Percentiles rank a stretch among this genome's conserved stretches.
phyloP scores from a whole-genome alignment of 352 stramenopile genomes.

The Globisporangium viniferum region DNA sequence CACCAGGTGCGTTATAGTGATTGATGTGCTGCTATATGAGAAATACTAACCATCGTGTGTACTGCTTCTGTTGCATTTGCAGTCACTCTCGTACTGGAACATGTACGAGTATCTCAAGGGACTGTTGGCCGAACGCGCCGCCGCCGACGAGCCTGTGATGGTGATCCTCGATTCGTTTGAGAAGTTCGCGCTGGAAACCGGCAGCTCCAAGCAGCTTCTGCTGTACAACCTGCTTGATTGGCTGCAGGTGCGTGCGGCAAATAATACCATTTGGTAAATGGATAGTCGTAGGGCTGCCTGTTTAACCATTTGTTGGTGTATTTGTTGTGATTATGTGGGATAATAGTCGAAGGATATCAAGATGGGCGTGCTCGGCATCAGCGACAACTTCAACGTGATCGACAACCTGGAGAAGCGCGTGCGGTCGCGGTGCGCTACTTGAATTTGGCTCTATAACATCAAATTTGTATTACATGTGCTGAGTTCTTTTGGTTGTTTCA shows the following conservation, averaged over 20 bases:
- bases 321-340: neutral
- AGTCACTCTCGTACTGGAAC: conserved; percentile 72
- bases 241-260: conserved; percentile 41
- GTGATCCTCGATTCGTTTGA: conserved; percentile 75
- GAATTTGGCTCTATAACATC: neutral
- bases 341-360: conserved; percentile 67
- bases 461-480: too few species aligned
- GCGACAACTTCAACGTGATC: conserved; percentile 77
- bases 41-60: neutral
- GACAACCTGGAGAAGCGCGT: conserved; percentile 83
- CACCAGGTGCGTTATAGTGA: conserved; percentile 32
- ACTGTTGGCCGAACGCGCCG: conserved; percentile 52
- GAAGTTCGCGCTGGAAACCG: conserved; percentile 63
- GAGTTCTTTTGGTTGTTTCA: neutral
- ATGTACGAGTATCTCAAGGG: conserved; percentile 84
- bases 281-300: neutral
- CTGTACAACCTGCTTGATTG: conserved; percentile 86
- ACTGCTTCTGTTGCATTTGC: neutral
- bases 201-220: conserved; percentile 71
- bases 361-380: conserved; percentile 80
- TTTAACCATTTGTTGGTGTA: neutral
- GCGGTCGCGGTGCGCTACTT: conserved; percentile 45
- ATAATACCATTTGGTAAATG: neutral
- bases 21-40: neutral
- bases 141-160: conserved; percentile 51